Evolutionary conservation across 2,329 filamentous ascomycete genomes (phyloP).

Genomic region (Fusarium goolgardi): DNA sequence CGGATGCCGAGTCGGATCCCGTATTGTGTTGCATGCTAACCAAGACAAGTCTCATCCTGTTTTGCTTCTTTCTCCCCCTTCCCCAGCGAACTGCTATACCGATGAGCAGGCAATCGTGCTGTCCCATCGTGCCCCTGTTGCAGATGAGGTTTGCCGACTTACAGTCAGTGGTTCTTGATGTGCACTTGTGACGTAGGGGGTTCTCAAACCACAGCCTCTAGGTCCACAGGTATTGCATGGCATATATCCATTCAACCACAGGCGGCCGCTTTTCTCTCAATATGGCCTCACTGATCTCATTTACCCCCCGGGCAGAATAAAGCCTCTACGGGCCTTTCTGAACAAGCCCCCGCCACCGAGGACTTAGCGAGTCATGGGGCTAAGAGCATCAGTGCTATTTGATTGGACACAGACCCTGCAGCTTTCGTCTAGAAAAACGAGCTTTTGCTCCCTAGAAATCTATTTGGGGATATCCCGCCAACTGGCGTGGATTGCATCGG

Average conservation of each 20-base stretch:
- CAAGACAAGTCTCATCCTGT: conserved; percentile 8
- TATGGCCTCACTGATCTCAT: conserved; percentile 46
- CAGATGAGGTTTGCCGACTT: conserved; percentile 33
- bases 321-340: conserved; percentile 36
- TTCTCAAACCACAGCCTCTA: conserved; percentile 22
- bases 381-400: conserved; percentile 33
- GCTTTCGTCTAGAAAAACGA: conserved; percentile 47
- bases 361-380: conserved; percentile 48
- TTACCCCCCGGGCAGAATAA: conserved; percentile 27
- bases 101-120: conserved; percentile 4
- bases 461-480: conserved; percentile 48
- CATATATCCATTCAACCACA: conserved; percentile 21
- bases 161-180: conserved; percentile 19
- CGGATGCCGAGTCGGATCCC: neutral
- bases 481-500: conserved; percentile 45
- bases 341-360: conserved; percentile 43
- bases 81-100: neutral
- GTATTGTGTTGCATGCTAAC: conserved; percentile 12
- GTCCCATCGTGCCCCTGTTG: conserved; percentile 17
- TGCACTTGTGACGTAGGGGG: conserved; percentile 41
- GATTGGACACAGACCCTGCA: conserved; percentile 44
- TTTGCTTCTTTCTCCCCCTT: conserved; percentile 3
- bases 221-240: conserved; percentile 19
- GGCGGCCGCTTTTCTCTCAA: conserved; percentile 37
- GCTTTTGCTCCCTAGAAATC: conserved; percentile 46